phyloP scores from a whole-genome alignment of 1,284 basidiomycete species.

The Leccinum subatratum region DNA sequence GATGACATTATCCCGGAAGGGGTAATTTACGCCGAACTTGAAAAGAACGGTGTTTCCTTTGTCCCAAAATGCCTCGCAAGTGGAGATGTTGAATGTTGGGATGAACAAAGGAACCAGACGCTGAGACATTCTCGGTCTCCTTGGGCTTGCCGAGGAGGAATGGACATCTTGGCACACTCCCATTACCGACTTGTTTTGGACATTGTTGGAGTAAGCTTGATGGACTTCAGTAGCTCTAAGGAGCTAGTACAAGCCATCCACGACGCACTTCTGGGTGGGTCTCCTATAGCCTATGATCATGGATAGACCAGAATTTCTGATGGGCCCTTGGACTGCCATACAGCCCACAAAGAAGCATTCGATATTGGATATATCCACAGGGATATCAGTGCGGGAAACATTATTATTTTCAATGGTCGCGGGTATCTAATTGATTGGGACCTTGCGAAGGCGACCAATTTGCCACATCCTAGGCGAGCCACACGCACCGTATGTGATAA shows the following conservation, averaged over 20 bases:
- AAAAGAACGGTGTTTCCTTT: background rate
- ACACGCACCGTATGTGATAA: background rate
- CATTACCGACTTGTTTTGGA: background rate
- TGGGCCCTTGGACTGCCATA: background rate
- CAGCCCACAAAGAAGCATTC: background rate
- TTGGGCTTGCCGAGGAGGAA: background rate
- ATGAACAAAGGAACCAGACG: background rate
- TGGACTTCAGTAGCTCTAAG: background rate
- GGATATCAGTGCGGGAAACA: background rate
- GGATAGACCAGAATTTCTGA: background rate
- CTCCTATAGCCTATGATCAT: background rate
- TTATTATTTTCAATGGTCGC: background rate
- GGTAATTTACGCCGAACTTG: background rate
- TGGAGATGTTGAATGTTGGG: background rate
- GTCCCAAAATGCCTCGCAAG: background rate
- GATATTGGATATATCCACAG: background rate
- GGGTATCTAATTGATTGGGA: conserved; percentile 1
- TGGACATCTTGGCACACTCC: background rate
- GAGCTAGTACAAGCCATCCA: background rate
- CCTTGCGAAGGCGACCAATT: background rate
- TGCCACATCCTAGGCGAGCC: background rate
- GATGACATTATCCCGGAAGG: background rate
- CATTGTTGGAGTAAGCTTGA: background rate
- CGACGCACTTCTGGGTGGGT: background rate
- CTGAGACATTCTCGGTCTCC: background rate